Percentiles rank a stretch among this genome's conserved stretches.
These are phyloP conservation scores for Fagus crenata DNA, from an alignment of 306 rosid genomes.

Conservation along the genomic window DNA sequence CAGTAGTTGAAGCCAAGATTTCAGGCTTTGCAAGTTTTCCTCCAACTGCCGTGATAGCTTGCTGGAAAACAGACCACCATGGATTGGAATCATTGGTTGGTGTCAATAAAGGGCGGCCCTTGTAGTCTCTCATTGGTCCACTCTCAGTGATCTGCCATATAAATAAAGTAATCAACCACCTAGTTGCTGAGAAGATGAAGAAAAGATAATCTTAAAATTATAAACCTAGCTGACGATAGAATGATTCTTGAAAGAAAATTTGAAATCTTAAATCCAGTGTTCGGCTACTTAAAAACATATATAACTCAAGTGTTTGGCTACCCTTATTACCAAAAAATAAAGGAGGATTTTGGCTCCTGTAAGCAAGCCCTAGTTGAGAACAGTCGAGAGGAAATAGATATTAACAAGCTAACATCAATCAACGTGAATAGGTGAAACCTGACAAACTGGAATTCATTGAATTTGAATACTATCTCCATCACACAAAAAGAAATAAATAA, in stretches of 20 bases:
- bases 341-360: not conserved
- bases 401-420: not conserved
- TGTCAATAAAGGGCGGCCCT: slow-evolving; percentile 70
- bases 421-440: not conserved
- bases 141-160: slow-evolving; percentile 55
- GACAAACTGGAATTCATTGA: not conserved
- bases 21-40: slow-evolving; percentile 83
- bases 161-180: slow-evolving; percentile 10
- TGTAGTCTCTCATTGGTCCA: slow-evolving; percentile 66
- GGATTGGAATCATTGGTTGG: slow-evolving; percentile 74
- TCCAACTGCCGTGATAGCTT: slow-evolving; percentile 64
- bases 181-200: slow-evolving; percentile 13
- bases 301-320: too few relatives aligned
- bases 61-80: slow-evolving; percentile 83
- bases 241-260: slow-evolving; percentile 15
- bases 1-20: slow-evolving; percentile 78
- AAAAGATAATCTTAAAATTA: slow-evolving; percentile 1
- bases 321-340: not conserved
- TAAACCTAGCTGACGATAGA: slow-evolving; percentile 22
- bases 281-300: too few relatives aligned
- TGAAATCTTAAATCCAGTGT: not conserved
- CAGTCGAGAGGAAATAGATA: not conserved
- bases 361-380: not conserved
- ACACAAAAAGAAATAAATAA: not conserved
- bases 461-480: not conserved